Evolutionary conservation across 1,139 yeast genomes (phyloP).

Genomic region (Nakaseomyces glabratus): DNA sequence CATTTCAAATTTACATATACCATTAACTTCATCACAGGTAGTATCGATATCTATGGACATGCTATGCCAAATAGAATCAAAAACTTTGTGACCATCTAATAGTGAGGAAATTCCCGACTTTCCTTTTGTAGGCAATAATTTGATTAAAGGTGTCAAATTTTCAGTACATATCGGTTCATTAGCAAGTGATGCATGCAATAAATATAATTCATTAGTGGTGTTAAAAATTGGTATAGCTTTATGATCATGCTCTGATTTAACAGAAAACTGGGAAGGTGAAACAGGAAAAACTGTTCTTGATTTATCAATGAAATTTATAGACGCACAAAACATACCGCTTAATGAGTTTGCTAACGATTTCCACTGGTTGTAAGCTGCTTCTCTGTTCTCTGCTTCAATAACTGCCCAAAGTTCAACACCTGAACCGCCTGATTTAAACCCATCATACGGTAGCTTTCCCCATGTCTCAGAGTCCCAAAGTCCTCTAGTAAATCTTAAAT

Average conservation of each 20-base stretch:
- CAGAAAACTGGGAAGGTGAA: constrained; percentile 33
- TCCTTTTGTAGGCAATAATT: constrained; percentile 85
- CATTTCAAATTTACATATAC: constrained; percentile 46
- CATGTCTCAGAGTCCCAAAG: constrained; percentile 90
- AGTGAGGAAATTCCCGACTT: constrained; percentile 81
- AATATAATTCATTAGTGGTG: constrained; percentile 36
- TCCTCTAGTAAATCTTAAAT: constrained; percentile 83
- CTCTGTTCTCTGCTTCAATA: constrained; percentile 52
- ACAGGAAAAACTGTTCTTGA: constrained; percentile 71
- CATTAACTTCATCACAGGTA: constrained; percentile 34
- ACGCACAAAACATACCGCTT: constrained; percentile 93
- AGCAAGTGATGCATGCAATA: constrained; percentile 81
- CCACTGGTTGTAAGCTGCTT: constrained; percentile 62
- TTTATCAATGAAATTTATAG: constrained; percentile 77
- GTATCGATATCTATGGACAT: constrained; percentile 82
- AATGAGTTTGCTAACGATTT: constrained; percentile 58
- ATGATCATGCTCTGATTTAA: constrained; percentile 21
- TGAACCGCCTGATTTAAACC: constrained; percentile 75
- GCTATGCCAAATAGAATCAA: constrained; percentile 90
- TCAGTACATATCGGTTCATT: constrained; percentile 97
- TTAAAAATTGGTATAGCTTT: constrained; percentile 25
- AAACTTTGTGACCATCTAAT: constrained; percentile 90
- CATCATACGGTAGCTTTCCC: constrained; percentile 75
- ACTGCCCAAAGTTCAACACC: constrained; percentile 94
- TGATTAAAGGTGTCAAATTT: constrained; percentile 86